phyloP scores from a whole-genome alignment of 345 rosid species.

The Murraya paniculata region DNA sequence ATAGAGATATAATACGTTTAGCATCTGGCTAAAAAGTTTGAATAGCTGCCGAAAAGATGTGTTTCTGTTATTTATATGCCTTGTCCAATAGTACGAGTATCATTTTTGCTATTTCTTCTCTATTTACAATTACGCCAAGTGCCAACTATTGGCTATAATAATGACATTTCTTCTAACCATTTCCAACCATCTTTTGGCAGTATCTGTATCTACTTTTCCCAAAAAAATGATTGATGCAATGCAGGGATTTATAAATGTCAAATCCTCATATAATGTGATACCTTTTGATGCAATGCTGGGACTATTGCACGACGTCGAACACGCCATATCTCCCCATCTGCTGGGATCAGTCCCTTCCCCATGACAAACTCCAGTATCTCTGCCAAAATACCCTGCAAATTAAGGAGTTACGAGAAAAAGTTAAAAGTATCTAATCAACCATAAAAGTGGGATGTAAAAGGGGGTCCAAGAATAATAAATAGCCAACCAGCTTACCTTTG shows the following conservation, averaged over 20 bases:
- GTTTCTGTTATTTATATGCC: not conserved
- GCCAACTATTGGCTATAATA: not conserved
- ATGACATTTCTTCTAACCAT: not conserved
- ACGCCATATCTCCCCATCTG: slow-evolving; percentile 97
- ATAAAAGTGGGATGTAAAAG: not conserved
- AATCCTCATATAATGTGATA: slow-evolving; percentile 11
- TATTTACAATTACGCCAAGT: no score
- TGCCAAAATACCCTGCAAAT: slow-evolving; percentile 77
- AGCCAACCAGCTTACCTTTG: slow-evolving; percentile 55
- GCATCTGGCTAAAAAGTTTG: not conserved
- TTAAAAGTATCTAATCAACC: not conserved
- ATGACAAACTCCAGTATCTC: slow-evolving; percentile 96
- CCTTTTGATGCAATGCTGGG: slow-evolving; percentile 94
- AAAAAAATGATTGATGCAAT: not conserved
- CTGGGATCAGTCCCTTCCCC: slow-evolving; percentile 97
- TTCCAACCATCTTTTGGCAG: not conserved
- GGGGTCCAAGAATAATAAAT: not conserved
- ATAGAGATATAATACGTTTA: not conserved
- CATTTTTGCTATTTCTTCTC: not conserved
- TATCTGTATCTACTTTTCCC: not conserved
- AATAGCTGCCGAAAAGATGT: not conserved
- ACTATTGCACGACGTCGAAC: slow-evolving; percentile 88
- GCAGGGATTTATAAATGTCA: not conserved
- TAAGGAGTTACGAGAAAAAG: slow-evolving; percentile 22
- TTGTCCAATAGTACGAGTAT: not conserved